These are phyloP conservation scores for Colletotrichum paranaense DNA, from an alignment of 2,329 filamentous ascomycete genomes.

Conservation along the genomic window DNA sequence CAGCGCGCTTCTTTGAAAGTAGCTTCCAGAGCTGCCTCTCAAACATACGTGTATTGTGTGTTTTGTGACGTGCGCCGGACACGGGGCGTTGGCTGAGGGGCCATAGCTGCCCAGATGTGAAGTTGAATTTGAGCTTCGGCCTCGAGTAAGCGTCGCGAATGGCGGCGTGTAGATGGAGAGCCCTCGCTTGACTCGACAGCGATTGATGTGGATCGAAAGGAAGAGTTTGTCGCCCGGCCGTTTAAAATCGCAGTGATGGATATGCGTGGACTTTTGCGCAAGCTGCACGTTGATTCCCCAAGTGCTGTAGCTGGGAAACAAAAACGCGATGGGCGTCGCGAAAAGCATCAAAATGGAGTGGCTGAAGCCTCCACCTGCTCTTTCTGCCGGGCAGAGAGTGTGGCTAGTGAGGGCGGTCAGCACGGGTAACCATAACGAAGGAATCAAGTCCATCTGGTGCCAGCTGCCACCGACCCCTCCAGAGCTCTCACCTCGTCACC, in stretches of 20 bases:
- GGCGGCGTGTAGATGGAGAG: background rate
- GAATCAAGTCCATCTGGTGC: background rate
- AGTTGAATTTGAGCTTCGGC: conserved; percentile 12
- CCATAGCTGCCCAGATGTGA: conserved; percentile 34
- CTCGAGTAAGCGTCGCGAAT: background rate
- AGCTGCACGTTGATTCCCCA: background rate
- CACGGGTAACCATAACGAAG: background rate
- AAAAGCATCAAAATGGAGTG: conserved; percentile 23
- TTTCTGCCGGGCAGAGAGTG: conserved; percentile 13
- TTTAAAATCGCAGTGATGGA: background rate
- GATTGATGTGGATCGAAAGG: background rate
- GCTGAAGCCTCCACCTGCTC: background rate
- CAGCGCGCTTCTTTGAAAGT: background rate
- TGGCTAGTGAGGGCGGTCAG: background rate
- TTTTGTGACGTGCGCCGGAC: conserved; percentile 61
- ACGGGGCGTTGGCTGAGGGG: conserved; percentile 46
- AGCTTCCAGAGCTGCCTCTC: too few species aligned
- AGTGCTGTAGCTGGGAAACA: conserved; percentile 10
- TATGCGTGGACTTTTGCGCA: background rate
- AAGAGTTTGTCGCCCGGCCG: too few species aligned
- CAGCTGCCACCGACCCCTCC: background rate
- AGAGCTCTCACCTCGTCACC: background rate
- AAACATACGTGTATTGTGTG: conserved; percentile 59
- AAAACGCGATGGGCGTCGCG: conserved; percentile 36
- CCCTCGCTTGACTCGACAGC: background rate